Conservation (phyloP, 2,329 filamentous ascomycete species). For the Botrytis paeoniae region DNA sequence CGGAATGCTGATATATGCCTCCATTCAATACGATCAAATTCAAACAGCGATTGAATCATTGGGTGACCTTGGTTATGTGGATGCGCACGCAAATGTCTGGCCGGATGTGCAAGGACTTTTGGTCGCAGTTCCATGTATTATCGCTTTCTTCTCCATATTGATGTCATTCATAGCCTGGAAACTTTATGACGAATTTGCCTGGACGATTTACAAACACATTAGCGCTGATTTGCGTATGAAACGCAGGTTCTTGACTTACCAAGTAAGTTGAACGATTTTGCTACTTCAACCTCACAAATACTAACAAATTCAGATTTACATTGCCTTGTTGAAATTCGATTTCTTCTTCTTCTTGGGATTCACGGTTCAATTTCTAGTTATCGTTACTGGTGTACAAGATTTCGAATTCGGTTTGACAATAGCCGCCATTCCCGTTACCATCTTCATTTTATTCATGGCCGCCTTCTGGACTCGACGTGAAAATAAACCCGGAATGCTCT, state of each 20-base stretch:
- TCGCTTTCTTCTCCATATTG: conserved; percentile 69
- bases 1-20: conserved; percentile 86
- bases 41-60: conserved; percentile 64
- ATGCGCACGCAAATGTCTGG: conserved; percentile 56
- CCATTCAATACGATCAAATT: conserved; percentile 91
- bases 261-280: conserved; percentile 56
- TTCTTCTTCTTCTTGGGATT: conserved; percentile 99
- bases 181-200: conserved; percentile 96
- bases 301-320: conserved; percentile 72
- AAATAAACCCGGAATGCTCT: conserved; percentile 71
- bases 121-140: conserved; percentile 79
- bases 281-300: background rate
- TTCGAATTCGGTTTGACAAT: conserved; percentile 84
- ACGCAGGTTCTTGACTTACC: conserved; percentile 91
- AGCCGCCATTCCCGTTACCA: conserved; percentile 86
- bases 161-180: conserved; percentile 86
- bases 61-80: conserved; percentile 43
- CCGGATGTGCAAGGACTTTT: conserved; percentile 68
- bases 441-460: conserved; percentile 80
- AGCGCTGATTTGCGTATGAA: conserved; percentile 97
- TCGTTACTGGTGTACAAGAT: conserved; percentile 67
- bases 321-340: conserved; percentile 95
- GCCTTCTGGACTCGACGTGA: conserved; percentile 84
- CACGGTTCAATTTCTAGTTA: conserved; percentile 94
- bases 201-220: conserved; percentile 99